Conservation (phyloP, 495 filamentous ascomycete genomes). For the Podospora pseudoanserina region DNA sequence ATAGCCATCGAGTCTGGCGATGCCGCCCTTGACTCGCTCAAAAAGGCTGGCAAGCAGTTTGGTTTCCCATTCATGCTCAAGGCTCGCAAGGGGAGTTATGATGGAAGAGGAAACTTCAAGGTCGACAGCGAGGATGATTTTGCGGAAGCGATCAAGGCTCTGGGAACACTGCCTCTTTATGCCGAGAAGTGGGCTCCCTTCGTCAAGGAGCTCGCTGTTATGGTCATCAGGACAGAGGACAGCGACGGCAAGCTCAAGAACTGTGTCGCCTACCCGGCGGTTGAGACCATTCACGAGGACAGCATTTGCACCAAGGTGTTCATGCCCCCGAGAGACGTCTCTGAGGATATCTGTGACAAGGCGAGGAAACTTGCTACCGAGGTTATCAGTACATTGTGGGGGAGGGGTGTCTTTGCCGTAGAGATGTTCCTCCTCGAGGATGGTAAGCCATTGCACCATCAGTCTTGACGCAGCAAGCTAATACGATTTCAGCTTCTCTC, state of each 20-base stretch:
- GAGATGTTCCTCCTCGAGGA: slow-evolving; percentile 93
- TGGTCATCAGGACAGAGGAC: slow-evolving; percentile 89
- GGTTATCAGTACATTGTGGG: slow-evolving; percentile 75
- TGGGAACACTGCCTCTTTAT: slow-evolving; percentile 73
- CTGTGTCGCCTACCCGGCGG: slow-evolving; percentile 75
- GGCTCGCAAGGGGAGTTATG: slow-evolving; percentile 87
- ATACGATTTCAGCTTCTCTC: slow-evolving; percentile 43
- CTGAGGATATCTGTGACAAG: slow-evolving; percentile 53
- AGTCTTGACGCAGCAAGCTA: background rate
- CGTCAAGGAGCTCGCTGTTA: slow-evolving; percentile 82
- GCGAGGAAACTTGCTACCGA: slow-evolving; percentile 76
- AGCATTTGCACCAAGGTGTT: slow-evolving; percentile 93
- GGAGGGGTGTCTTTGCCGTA: slow-evolving; percentile 91
- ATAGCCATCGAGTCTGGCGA: slow-evolving; percentile 53
- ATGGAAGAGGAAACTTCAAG: slow-evolving; percentile 87
- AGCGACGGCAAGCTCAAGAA: slow-evolving; percentile 46
- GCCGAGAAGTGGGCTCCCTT: slow-evolving; percentile 91
- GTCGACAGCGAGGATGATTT: slow-evolving; percentile 67
- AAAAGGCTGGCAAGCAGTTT: slow-evolving; percentile 58
- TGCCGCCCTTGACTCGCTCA: slow-evolving; percentile 54
- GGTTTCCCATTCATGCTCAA: slow-evolving; percentile 96
- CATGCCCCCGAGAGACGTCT: slow-evolving; percentile 73
- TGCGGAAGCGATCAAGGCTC: slow-evolving; percentile 58
- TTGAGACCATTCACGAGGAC: slow-evolving; percentile 94
- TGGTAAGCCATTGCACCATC: slow-evolving; percentile 40